Base-by-base conservation (phyloP, 2,329 filamentous ascomycete genomes). In the Teratosphaeria nubilosa region DNA sequence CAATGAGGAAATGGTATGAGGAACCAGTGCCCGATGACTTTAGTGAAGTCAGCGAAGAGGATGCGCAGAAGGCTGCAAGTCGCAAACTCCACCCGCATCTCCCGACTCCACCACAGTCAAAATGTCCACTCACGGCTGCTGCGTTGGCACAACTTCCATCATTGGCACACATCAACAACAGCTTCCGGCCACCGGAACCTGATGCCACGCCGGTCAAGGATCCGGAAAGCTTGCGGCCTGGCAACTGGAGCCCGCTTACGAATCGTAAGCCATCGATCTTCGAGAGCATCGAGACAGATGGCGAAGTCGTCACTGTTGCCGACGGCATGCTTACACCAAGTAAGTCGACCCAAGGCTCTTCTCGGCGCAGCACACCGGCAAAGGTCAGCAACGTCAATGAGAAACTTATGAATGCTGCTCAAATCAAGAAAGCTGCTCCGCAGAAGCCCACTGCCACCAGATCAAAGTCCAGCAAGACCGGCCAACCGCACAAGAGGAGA, bases 1-100 rank as follows among this genome's bases (percentile, higher is more conserved):
- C 82, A 24, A 74, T 86, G 72, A 78, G 78, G 56, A 76, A 74
- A 59, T 85, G 82, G 82, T 75, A 84, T 62, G 81, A 84, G 58
- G 64, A 66, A 25, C 59, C 57, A 2, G 57, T 62, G 64, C 70
- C 54, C 68, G 72, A 74, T 10, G 65, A 74, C 14, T 75, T 75
- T 45, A 70, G 76, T 57, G 73, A 77, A 57, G 76, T 77, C 65
- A 74, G 74, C 27, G 76, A 80, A 37, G 70, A 76, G 22, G 76
- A 78, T 61, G 69, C 70, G 37, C 69, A 72, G 54, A 76, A 74
- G 61, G 68, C 68, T 53, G 69, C 72, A 50, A 69, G 60, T 59
- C 75, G 61, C 68, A 69, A 57, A 13, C 60, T 62, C 24, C 57
- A 60, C 6, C 64, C 65, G n/a, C 60, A 59, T 22, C 55, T 67